Conservation (phyloP, 2,329 filamentous ascomycete genomes). For the Ceratocystis cacaofunesta region DNA sequence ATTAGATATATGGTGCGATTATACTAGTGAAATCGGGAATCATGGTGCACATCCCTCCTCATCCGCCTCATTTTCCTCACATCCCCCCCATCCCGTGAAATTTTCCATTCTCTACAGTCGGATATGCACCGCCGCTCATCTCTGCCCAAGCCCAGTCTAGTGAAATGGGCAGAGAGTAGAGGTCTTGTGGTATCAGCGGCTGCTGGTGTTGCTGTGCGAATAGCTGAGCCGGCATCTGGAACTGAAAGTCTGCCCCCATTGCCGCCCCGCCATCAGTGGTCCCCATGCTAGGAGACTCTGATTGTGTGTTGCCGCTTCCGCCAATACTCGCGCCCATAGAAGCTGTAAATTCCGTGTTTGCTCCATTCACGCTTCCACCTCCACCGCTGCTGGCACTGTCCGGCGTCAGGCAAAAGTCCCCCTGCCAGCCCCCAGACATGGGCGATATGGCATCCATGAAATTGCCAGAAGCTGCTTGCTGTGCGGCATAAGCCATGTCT, state of each 20-base stretch:
- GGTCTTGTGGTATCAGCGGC: constrained; percentile 77
- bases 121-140: constrained; percentile 50
- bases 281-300: neutral
- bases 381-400: constrained; percentile 16
- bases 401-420: constrained; percentile 28
- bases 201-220: constrained; percentile 36
- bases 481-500: constrained; percentile 9
- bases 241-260: neutral
- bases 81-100: constrained; percentile 24
- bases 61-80: neutral
- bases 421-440: constrained; percentile 31
- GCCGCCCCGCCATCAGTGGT: neutral
- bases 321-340: constrained; percentile 18
- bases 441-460: constrained; percentile 14
- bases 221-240: neutral
- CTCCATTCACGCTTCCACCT: neutral
- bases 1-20: neutral
- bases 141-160: constrained; percentile 75
- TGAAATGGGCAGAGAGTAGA: constrained; percentile 93
- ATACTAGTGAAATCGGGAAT: neutral
- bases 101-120: constrained; percentile 48
- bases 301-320: neutral
- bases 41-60: neutral
- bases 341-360: constrained; percentile 7
- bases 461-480: constrained; percentile 2